Evolutionary conservation across 148 eudicot species (phyloP).

Genomic region (Vaccinium corymbosum): DNA sequence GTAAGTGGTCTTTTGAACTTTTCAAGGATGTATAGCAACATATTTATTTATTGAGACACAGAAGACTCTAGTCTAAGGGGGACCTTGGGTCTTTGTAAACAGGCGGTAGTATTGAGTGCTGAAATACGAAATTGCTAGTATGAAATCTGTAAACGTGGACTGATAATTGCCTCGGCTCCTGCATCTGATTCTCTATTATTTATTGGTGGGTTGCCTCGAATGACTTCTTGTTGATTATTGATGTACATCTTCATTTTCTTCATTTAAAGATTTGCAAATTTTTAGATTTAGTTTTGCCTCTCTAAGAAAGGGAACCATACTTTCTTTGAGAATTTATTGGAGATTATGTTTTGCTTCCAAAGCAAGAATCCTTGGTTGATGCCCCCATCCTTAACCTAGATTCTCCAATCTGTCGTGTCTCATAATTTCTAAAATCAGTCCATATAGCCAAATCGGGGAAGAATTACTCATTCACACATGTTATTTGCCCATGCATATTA

Average conservation of each 20-base stretch:
- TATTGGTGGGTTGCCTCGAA: not conserved
- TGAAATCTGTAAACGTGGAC: not conserved
- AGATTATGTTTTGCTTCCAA: not conserved
- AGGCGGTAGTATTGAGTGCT: not conserved
- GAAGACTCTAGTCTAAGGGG: too few relatives aligned
- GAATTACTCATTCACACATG: not conserved
- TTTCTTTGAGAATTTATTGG: not conserved
- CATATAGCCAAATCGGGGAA: not conserved
- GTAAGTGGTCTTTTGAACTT: not conserved
- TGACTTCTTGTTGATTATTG: not conserved
- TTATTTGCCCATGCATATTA: not conserved
- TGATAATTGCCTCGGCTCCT: not conserved
- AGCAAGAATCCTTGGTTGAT: not conserved
- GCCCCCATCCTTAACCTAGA: not conserved
- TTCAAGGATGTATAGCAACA: not conserved
- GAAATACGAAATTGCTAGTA: not conserved
- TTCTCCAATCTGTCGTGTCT: not conserved
- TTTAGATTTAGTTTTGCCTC: not conserved
- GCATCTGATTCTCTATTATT: not conserved
- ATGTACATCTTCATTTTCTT: not conserved
- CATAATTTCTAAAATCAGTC: not conserved
- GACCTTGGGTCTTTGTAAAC: not conserved
- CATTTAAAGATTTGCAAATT: not conserved
- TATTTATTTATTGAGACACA: not conserved
- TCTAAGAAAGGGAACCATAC: not conserved